These are phyloP conservation scores for Serendipita sp. DNA, from an alignment of 768 basidiomycete genomes.

Conservation along the genomic window DNA sequence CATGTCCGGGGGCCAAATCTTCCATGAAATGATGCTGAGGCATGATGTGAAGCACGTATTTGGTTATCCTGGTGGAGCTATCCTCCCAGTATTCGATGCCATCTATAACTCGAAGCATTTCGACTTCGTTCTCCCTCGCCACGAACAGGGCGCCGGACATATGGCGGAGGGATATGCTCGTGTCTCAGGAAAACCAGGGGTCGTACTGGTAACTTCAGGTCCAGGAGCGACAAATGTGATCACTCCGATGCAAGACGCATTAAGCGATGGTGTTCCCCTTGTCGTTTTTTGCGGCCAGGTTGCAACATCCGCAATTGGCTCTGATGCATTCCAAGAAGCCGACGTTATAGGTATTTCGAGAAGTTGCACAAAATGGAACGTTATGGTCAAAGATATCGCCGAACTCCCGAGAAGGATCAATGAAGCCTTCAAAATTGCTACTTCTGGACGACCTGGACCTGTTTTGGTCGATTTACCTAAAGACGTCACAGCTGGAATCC, in stretches of 20 bases:
- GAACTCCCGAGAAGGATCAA: slow-evolving; percentile 93
- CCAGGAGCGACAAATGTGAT: slow-evolving; percentile 97
- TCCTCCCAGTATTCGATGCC: slow-evolving; percentile 98
- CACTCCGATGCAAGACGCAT: slow-evolving; percentile 94
- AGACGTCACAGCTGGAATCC: slow-evolving; percentile 86
- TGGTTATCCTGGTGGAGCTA: slow-evolving; percentile 95
- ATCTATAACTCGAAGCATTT: slow-evolving; percentile 94
- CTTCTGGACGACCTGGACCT: slow-evolving; percentile 89
- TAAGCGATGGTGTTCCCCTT: slow-evolving; percentile 84
- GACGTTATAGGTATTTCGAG: slow-evolving; percentile 93
- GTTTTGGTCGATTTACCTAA: slow-evolving; percentile 99
- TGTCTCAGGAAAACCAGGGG: slow-evolving; percentile 92
- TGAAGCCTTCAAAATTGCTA: slow-evolving; percentile 98
- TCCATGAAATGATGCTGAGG: slow-evolving; percentile 99
- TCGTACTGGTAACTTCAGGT: slow-evolving; percentile 94
- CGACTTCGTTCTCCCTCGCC: slow-evolving; percentile 85
- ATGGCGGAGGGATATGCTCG: slow-evolving; percentile 99
- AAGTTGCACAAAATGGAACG: slow-evolving; percentile 98
- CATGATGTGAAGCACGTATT: slow-evolving; percentile 94
- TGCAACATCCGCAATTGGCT: slow-evolving; percentile 98
- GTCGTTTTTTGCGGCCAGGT: slow-evolving; percentile 96
- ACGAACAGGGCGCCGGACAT: slow-evolving; percentile 97
- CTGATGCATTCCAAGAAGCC: slow-evolving; percentile 97
- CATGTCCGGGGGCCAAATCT: slow-evolving; percentile 89
- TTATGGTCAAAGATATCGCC: slow-evolving; percentile 94